A percentile compares a stretch with the other conserved stretches of the same genome.
These are phyloP conservation scores for Spraguea lophii DNA, from an alignment of 371 early-diverging fungal species.

Conservation along the genomic window DNA sequence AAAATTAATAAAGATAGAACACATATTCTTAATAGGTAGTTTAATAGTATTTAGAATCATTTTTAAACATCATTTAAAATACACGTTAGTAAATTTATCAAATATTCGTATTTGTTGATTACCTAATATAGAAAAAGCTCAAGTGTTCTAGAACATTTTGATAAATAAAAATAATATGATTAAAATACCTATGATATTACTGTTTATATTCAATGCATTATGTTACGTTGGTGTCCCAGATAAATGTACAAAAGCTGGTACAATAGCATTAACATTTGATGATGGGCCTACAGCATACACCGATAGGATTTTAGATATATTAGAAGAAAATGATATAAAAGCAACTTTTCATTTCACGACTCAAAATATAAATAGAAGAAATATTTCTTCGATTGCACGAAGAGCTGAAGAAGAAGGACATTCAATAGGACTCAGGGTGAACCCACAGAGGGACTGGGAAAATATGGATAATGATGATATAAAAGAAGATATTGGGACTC, in stretches of 20 bases:
- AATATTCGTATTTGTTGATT: too few species aligned
- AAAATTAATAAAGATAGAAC: too few species aligned
- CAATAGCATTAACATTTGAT: slow-evolving; percentile 41
- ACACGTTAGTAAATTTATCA: too few species aligned
- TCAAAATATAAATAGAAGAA: slow-evolving; percentile 9
- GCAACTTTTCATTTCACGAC: slow-evolving; percentile 39
- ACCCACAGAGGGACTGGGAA: slow-evolving; percentile 37
- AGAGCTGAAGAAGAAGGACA: slow-evolving; percentile 37
- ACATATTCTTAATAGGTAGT: too few species aligned
- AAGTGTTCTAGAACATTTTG: too few species aligned
- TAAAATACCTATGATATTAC: background rate
- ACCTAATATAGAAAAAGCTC: too few species aligned
- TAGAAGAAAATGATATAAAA: slow-evolving; percentile 13
- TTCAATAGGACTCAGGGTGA: slow-evolving; percentile 39
- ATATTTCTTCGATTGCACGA: slow-evolving; percentile 11
- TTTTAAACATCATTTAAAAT: too few species aligned
- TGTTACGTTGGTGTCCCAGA: too few species aligned
- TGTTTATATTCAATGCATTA: background rate
- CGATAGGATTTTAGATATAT: slow-evolving; percentile 12
- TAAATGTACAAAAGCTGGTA: slow-evolving; percentile 29
- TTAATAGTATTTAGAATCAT: too few species aligned
- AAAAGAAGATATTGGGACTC: slow-evolving; percentile 29
- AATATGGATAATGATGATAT: slow-evolving; percentile 23
- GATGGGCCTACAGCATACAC: slow-evolving; percentile 40
- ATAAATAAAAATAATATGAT: too few species aligned